Conservation (phyloP, 2,329 filamentous ascomycete genomes). For the Calonectria pteridis region DNA sequence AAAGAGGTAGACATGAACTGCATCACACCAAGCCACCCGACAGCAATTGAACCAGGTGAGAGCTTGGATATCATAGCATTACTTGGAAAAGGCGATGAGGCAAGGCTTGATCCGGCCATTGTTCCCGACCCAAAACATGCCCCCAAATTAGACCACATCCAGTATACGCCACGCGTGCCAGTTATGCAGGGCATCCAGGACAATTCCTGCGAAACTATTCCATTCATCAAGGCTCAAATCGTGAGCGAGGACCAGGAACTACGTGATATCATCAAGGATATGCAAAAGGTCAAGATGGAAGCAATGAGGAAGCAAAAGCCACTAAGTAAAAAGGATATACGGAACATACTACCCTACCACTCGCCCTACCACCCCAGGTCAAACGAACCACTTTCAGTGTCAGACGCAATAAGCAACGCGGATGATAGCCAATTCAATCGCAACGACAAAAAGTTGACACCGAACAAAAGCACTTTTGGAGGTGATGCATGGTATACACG, state of each 20-base stretch:
- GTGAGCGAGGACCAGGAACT: constrained; percentile 80
- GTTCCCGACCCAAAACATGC: constrained; percentile 63
- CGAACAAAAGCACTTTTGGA: constrained; percentile 39
- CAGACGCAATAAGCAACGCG: constrained; percentile 48
- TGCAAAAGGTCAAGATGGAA: constrained; percentile 54
- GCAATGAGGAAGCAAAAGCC: constrained; percentile 36
- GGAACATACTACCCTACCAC: constrained; percentile 53
- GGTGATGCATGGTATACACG: constrained; percentile 40
- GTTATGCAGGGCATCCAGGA: constrained; percentile 82
- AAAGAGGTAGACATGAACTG: constrained; percentile 99
- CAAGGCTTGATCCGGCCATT: constrained; percentile 76
- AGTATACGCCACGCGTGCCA: constrained; percentile 78
- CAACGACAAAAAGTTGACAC: constrained; percentile 43
- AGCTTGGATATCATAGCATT: constrained; percentile 86
- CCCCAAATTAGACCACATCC: constrained; percentile 71
- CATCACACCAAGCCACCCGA: constrained; percentile 86
- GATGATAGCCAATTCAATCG: constrained; percentile 35
- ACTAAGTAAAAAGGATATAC: constrained; percentile 42
- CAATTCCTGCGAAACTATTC: constrained; percentile 58
- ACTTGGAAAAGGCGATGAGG: constrained; percentile 77
- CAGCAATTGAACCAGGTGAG: constrained; percentile 85
- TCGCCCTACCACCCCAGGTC: too few species aligned
- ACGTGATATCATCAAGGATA: constrained; percentile 75
- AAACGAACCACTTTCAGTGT: constrained; percentile 50
- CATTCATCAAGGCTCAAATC: constrained; percentile 89